phyloP scores from a whole-genome alignment of 2,329 filamentous ascomycete species.

The Fusarium xyrophilum region DNA sequence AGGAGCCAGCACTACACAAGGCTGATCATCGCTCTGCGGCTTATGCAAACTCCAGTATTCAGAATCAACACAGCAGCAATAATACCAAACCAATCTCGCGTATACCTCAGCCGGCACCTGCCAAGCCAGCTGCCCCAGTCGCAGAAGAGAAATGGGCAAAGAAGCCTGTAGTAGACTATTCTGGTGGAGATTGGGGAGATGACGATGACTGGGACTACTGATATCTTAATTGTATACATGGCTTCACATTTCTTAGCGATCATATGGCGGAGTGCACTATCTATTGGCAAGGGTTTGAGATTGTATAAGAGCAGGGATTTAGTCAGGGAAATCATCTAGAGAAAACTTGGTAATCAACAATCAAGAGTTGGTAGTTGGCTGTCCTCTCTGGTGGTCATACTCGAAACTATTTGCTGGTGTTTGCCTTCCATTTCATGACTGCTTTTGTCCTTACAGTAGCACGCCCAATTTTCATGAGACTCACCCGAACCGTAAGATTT shows the following conservation, averaged over 20 bases:
- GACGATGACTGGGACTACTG: conserved; percentile 41
- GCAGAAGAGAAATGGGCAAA: conserved; percentile 39
- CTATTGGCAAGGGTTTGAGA: conserved; percentile 4
- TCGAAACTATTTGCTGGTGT: background rate
- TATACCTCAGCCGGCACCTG: background rate
- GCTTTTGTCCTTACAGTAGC: background rate
- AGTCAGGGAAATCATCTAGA: background rate
- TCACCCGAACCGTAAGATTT: background rate
- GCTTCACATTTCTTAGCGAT: conserved; percentile 12
- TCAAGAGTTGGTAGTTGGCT: background rate
- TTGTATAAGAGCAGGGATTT: conserved; percentile 5
- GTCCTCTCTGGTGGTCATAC: background rate
- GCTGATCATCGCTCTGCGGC: background rate
- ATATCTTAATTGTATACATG: background rate
- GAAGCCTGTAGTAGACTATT: conserved; percentile 37
- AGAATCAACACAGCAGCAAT: conserved; percentile 3
- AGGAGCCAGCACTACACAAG: conserved; percentile 1
- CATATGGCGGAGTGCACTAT: conserved; percentile 12
- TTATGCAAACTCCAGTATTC: background rate
- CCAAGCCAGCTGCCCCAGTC: background rate
- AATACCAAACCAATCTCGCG: background rate
- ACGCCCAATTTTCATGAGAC: background rate
- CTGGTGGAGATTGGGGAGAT: conserved; percentile 39
- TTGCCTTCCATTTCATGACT: background rate
- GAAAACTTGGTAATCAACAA: background rate